Evolutionary conservation across 768 basidiomycete genomes (phyloP).

Genomic region (Tubosaeta brunneosetosa): DNA sequence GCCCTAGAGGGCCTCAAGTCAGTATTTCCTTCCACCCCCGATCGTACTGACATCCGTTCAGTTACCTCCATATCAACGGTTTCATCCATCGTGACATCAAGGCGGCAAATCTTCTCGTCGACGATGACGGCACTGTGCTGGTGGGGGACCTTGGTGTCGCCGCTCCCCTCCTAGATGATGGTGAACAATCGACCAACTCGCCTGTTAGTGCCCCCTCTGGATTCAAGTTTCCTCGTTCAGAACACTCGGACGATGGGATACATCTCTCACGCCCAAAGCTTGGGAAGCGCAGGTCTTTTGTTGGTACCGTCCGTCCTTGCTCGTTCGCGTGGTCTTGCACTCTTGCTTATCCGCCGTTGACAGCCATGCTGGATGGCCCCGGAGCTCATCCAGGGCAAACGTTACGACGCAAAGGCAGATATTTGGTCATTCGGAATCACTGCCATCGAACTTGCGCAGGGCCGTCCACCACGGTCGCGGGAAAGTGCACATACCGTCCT

Average conservation of each 20-base stretch:
- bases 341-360: slow-evolving; percentile 2
- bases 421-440: slow-evolving; percentile 98
- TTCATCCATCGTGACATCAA: slow-evolving; percentile 94
- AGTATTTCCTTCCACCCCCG: slow-evolving; percentile 21
- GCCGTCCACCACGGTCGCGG: slow-evolving; percentile 78
- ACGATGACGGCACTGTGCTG: slow-evolving; percentile 86
- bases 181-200: slow-evolving; percentile 34
- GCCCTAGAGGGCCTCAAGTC: slow-evolving; percentile 85
- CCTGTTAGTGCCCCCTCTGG: slow-evolving; percentile 23
- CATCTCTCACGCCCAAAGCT: slow-evolving; percentile 39
- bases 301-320: slow-evolving; percentile 66
- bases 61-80: slow-evolving; percentile 84
- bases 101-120: slow-evolving; percentile 89
- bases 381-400: slow-evolving; percentile 79
- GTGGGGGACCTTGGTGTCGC: slow-evolving; percentile 93
- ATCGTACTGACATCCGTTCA: slow-evolving; percentile 25
- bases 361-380: slow-evolving; percentile 98
- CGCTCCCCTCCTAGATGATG: slow-evolving; percentile 71
- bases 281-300: slow-evolving; percentile 86
- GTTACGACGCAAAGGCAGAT: slow-evolving; percentile 84
- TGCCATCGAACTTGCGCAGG: slow-evolving; percentile 84
- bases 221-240: slow-evolving; percentile 25
- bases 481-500: slow-evolving; percentile 72
- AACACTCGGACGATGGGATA: not conserved
- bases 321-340: not conserved